Evolutionary conservation across 164 flowering plant species (phyloP).

Genomic region (Tinospora cordifolia): DNA sequence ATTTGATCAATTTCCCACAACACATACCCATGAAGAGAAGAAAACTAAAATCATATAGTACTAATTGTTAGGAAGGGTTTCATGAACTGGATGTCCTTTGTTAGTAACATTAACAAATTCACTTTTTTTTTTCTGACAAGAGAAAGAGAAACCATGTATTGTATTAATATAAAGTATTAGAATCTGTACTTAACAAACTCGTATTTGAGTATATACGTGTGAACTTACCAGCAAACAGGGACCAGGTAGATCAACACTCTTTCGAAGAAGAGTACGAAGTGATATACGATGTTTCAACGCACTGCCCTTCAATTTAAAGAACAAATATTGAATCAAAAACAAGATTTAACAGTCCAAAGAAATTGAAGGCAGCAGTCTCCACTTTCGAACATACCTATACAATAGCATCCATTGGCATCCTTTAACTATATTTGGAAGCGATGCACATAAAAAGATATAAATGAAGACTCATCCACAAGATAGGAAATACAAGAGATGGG

Average conservation of each 20-base stretch:
- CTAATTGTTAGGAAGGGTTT: background rate
- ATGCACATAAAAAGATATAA: conserved; percentile 60
- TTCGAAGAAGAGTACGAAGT: conserved; percentile 85
- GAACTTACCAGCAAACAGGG: conserved; percentile 77
- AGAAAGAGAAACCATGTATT: too few relatives aligned
- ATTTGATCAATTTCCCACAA: background rate
- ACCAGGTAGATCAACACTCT: conserved; percentile 66
- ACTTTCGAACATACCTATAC: conserved; percentile 54
- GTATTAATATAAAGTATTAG: too few relatives aligned
- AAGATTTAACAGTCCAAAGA: conserved; percentile 7
- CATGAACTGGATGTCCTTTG: too few relatives aligned
- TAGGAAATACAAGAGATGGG: conserved; percentile 25
- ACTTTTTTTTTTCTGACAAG: too few relatives aligned
- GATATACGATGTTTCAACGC: conserved; percentile 89
- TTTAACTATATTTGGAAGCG: conserved; percentile 84
- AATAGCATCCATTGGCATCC: conserved; percentile 85
- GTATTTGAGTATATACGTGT: background rate
- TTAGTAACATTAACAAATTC: too few relatives aligned
- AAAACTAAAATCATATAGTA: background rate
- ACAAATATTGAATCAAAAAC: conserved; percentile 21
- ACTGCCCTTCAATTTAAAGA: conserved; percentile 93
- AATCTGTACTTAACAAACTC: too few relatives aligned
- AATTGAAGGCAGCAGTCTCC: background rate
- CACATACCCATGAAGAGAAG: background rate
- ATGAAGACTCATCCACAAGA: conserved; percentile 54